phyloP scores from a whole-genome alignment of 345 rosid genomes.

The Trapa incisa region DNA sequence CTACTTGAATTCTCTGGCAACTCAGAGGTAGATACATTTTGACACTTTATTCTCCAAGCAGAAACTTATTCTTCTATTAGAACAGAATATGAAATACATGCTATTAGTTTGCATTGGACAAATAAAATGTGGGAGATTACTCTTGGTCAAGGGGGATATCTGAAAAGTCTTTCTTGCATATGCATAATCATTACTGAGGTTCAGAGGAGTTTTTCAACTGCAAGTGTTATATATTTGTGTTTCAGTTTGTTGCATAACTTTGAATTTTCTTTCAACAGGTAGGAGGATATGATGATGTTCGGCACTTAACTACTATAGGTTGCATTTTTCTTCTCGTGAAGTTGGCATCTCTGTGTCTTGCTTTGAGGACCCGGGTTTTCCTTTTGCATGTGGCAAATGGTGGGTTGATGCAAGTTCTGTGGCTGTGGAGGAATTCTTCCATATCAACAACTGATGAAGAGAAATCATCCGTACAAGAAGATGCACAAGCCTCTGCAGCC shows the following conservation, averaged over 20 bases:
- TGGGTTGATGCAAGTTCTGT: slow-evolving; percentile 40
- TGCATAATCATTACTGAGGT: neutral
- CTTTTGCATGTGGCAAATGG: slow-evolving; percentile 44
- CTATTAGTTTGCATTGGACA: neutral
- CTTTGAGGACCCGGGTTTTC: slow-evolving; percentile 11
- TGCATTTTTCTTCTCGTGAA: slow-evolving; percentile 28
- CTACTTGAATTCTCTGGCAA: slow-evolving; percentile 9
- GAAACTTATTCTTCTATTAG: neutral
- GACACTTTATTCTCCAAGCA: neutral
- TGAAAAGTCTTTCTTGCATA: neutral
- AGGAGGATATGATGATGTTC: slow-evolving; percentile 13
- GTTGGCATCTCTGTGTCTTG: slow-evolving; percentile 19
- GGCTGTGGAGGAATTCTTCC: slow-evolving; percentile 26
- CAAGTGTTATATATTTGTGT: neutral
- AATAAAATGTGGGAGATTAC: neutral
- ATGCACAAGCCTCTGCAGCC: neutral
- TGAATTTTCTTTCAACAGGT: slow-evolving; percentile 17
- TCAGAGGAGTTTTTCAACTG: neutral
- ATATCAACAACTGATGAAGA: slow-evolving; percentile 7
- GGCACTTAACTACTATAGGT: slow-evolving; percentile 16
- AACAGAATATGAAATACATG: neutral
- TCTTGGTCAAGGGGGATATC: neutral
- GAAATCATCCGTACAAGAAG: neutral
- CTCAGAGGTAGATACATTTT: slow-evolving; percentile 19
- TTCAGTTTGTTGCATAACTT: neutral